A percentile compares a stretch with the other conserved stretches of the same genome.
These are phyloP conservation scores for Sporisorium reilianum DNA, from an alignment of 1,284 basidiomycete genomes.

Conservation along the genomic window DNA sequence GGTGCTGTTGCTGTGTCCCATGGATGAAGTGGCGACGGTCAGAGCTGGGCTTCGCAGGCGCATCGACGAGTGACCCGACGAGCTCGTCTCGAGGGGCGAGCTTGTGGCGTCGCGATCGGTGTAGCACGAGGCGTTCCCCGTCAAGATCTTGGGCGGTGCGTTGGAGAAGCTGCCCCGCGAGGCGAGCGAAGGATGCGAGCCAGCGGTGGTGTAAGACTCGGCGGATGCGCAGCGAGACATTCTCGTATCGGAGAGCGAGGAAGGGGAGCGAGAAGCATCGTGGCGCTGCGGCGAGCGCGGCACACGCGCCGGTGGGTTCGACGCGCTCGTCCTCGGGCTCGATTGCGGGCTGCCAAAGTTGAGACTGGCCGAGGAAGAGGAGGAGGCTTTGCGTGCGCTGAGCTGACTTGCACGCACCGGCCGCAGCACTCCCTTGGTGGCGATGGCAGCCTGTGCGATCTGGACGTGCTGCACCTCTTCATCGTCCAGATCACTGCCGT, in stretches of 20 bases:
- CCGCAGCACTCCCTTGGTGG: constrained; percentile 30
- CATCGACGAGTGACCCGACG: constrained; percentile 45
- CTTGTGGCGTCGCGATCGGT: constrained; percentile 23
- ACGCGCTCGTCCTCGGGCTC: constrained; percentile 28
- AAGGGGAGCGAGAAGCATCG: constrained; percentile 16
- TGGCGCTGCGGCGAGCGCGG: constrained; percentile 14
- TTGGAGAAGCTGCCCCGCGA: constrained; percentile 20
- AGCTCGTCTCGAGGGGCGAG: constrained; percentile 48
- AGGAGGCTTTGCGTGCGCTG: constrained; percentile 28
- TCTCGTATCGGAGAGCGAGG: constrained; percentile 17
- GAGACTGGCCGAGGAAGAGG: constrained; percentile 20
- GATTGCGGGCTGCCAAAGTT: constrained; percentile 24
- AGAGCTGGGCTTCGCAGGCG: constrained; percentile 32
- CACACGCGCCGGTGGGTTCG: constrained; percentile 19
- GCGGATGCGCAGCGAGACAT: constrained; percentile 26
- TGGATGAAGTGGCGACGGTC: constrained; percentile 34
- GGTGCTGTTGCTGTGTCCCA: constrained; percentile 13
- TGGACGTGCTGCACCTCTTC: constrained; percentile 38
- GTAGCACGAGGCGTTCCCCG: constrained; percentile 12
- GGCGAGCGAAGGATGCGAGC: constrained; percentile 10
- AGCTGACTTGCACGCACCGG: constrained; percentile 38
- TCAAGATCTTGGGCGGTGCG: constrained; percentile 26
- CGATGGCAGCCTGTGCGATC: constrained; percentile 46
- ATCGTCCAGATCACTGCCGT: constrained; percentile 17
- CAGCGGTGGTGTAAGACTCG: constrained; percentile 31